Base-by-base conservation (phyloP, 805 yeast species). In the Monosporozyma servazzii region DNA sequence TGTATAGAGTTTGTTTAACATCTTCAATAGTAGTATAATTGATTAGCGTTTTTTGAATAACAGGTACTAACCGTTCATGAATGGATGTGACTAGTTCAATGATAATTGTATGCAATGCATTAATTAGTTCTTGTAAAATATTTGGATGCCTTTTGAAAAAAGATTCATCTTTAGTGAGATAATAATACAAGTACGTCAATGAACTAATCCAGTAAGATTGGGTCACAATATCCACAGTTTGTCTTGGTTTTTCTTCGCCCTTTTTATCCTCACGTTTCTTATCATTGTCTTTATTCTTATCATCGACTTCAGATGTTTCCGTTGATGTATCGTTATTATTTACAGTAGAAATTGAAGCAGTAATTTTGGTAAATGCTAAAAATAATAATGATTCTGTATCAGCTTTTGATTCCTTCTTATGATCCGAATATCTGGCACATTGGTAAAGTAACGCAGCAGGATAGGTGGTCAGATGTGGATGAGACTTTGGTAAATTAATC, bases 131-230 rank as follows among this genome's bases (percentile, higher is more conserved):
- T 60, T 84, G 88, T 48, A 86, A 63, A 30, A 82, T 69, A 15
- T 68, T 63, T 2, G 90, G 88, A 54, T 81, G 77, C 47, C 69
- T 70, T 21, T 65, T 60, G 64, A 79, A 81, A 49, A 84, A 75
- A 0, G 70, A 67, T 13, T 79, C 84, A 60, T 85, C 93, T 54
- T 86, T 80, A 43, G 79, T 71, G 33, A 91, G 63, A 66, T 88
- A 91, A 65, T 85, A 91, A 60, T 84, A 82, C 48, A 91, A 69
- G 57, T 86, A 82, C 53, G 86, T 86, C 45, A 86, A 64, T 25
- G 86, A 84, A 4, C 96, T 82, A 37, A 93, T 76, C 98, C 98
- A 93, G 65, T 88, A 91, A 48, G 95, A 84, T 54, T 84, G 75
- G 41, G 76, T 63, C 17, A 86, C 86, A 51, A 85, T 82, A 61